phyloP scores from a whole-genome alignment of 2,329 filamentous ascomycete genomes.

The Monosporascus sp. region DNA sequence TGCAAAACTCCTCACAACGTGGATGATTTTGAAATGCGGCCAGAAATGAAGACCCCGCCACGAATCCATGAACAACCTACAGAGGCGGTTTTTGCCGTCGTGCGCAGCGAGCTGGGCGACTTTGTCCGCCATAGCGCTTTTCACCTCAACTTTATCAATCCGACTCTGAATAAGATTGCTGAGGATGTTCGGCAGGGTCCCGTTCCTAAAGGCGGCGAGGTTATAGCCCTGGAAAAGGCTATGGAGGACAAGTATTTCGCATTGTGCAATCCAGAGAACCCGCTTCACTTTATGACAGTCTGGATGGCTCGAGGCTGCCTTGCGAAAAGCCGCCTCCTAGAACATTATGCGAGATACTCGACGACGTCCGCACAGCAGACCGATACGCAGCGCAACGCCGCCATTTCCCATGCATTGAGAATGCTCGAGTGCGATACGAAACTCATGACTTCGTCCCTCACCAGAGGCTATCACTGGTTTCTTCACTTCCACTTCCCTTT shows the following conservation, averaged over 20 bases:
- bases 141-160: slow-evolving; percentile 27
- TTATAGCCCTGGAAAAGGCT: slow-evolving; percentile 26
- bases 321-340: slow-evolving; percentile 44
- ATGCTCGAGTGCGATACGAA: no score
- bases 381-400: not conserved
- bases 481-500: no score
- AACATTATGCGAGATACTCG: slow-evolving; percentile 34
- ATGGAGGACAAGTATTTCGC: slow-evolving; percentile 44
- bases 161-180: no score
- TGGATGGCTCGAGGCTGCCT: slow-evolving; percentile 36
- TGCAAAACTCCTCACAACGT: slow-evolving; percentile 38
- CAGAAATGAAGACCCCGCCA: slow-evolving; percentile 33
- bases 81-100: slow-evolving; percentile 37
- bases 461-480: no score
- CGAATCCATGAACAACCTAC: slow-evolving; percentile 24
- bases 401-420: no score
- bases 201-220: no score
- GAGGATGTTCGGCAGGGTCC: no score
- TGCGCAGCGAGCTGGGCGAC: slow-evolving; percentile 36
- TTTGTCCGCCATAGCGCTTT: slow-evolving; percentile 29
- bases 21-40: slow-evolving; percentile 40
- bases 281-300: slow-evolving; percentile 36
- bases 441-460: no score
- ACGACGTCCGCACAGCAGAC: slow-evolving; percentile 2
- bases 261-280: slow-evolving; percentile 32